phyloP scores from a whole-genome alignment of 495 filamentous ascomycete genomes.

The Podospora pseudopauciseta region DNA sequence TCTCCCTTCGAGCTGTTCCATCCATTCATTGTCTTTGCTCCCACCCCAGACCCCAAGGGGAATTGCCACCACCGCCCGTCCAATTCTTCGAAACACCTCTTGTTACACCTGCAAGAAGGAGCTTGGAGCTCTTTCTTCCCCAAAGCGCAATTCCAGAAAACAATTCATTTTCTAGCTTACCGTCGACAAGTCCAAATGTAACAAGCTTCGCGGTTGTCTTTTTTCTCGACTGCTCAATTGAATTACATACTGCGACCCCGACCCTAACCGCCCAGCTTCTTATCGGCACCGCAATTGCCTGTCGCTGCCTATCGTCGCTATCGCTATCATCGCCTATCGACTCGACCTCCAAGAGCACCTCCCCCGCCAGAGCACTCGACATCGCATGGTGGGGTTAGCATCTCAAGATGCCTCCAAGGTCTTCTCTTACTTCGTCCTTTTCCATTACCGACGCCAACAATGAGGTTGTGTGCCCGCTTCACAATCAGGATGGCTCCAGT shows the following conservation, averaged over 20 bases:
- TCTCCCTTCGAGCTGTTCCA: conserved; percentile 34
- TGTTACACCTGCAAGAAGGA: conserved; percentile 42
- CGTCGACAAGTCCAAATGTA: conserved; percentile 20
- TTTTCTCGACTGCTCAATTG: conserved; percentile 36
- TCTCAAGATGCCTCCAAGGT: conserved; percentile 75
- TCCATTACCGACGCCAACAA: conserved; percentile 88
- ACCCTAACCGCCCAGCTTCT: not conserved
- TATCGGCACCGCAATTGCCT: not conserved
- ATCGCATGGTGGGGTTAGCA: conserved; percentile 51
- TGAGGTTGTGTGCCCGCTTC: conserved; percentile 94
- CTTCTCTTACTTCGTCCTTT: conserved; percentile 83
- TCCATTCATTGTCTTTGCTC: conserved; percentile 26
- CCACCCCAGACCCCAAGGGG: conserved; percentile 9
- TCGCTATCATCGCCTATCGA: conserved; percentile 34
- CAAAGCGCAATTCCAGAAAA: conserved; percentile 21
- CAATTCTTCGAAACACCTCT: conserved; percentile 46
- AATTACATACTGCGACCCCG: conserved; percentile 11
- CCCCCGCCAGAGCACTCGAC: conserved; percentile 27
- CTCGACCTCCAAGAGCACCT: conserved; percentile 19
- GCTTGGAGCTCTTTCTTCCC: conserved; percentile 32
- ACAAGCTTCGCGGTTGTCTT: conserved; percentile 26
- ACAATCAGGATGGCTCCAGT: conserved; percentile 93
- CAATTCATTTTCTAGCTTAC: conserved; percentile 18
- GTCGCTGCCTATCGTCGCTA: conserved; percentile 13
- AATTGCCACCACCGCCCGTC: conserved; percentile 24